phyloP scores from a whole-genome alignment of 2,329 filamentous ascomycete species.

The Hansfordia pulvinata region DNA sequence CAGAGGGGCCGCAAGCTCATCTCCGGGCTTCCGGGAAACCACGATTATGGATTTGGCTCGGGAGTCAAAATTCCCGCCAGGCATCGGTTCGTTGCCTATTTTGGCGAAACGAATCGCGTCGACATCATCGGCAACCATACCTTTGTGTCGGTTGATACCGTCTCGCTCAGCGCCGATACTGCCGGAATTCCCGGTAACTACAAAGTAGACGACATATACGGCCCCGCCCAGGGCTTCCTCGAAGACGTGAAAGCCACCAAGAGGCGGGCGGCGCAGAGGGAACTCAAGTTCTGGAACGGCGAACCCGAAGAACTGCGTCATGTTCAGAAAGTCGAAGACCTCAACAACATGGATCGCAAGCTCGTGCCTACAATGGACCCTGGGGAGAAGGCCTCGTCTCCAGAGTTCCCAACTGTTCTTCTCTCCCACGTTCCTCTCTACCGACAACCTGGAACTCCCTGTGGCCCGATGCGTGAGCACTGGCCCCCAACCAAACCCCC shows the following conservation, averaged over 20 bases:
- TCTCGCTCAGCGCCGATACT: slow-evolving; percentile 67
- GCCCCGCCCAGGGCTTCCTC: slow-evolving; percentile 65
- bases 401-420: slow-evolving; percentile 78
- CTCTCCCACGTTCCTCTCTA: slow-evolving; percentile 87
- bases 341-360: slow-evolving; percentile 30
- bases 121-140: slow-evolving; percentile 92
- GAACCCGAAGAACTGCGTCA: slow-evolving; percentile 40
- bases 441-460: slow-evolving; percentile 68
- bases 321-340: slow-evolving; percentile 44
- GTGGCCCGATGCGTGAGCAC: slow-evolving; percentile 73
- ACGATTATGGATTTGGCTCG: slow-evolving; percentile 83
- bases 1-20: slow-evolving; percentile 65
- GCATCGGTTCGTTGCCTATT: slow-evolving; percentile 73
- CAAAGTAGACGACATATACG: slow-evolving; percentile 53
- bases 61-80: slow-evolving; percentile 72
- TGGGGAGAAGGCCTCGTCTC: slow-evolving; percentile 26
- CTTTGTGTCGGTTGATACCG: slow-evolving; percentile 79
- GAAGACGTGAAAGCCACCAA: slow-evolving; percentile 51
- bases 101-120: slow-evolving; percentile 82
- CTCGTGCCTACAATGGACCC: slow-evolving; percentile 24
- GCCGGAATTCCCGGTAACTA: slow-evolving; percentile 35
- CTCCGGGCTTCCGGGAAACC: slow-evolving; percentile 80
- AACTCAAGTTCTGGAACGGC: slow-evolving; percentile 52
- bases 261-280: slow-evolving; percentile 52
- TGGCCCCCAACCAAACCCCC: slow-evolving; percentile 58